Evolutionary conservation across 805 yeast genomes (phyloP).

Genomic region (Myxozyma kluyveri): DNA sequence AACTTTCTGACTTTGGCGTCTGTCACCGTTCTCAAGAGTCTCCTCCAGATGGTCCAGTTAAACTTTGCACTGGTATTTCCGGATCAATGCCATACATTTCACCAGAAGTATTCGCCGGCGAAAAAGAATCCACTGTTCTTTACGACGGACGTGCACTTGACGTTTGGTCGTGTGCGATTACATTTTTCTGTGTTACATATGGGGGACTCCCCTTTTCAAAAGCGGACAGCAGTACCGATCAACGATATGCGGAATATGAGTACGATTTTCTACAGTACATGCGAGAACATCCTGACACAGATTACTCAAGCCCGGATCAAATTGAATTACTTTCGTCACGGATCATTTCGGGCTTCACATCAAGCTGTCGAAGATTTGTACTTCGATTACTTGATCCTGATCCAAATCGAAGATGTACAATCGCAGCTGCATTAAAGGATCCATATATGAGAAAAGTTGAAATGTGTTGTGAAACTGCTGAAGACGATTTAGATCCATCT

Average conservation of each 20-base stretch:
- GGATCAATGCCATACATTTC: constrained; percentile 90
- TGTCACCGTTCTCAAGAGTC: constrained; percentile 57
- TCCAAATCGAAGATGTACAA: constrained; percentile 73
- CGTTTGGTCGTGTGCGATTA: constrained; percentile 91
- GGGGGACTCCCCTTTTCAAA: constrained; percentile 36
- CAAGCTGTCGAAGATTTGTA: constrained; percentile 46
- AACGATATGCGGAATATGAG: constrained; percentile 28
- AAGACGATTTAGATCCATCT: not conserved
- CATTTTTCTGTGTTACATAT: constrained; percentile 76
- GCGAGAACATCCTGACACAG: constrained; percentile 22
- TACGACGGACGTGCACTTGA: constrained; percentile 83
- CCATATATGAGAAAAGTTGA: constrained; percentile 56
- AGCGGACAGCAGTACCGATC: constrained; percentile 35
- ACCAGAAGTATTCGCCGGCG: constrained; percentile 58
- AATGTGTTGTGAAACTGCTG: constrained; percentile 27
- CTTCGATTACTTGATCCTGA: constrained; percentile 77
- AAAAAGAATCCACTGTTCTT: constrained; percentile 1
- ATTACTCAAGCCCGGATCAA: constrained; percentile 16
- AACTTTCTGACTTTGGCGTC: constrained; percentile 88
- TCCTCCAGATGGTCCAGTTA: constrained; percentile 49
- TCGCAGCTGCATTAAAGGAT: constrained; percentile 71
- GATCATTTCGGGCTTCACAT: constrained; percentile 22
- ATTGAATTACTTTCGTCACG: constrained; percentile 20
- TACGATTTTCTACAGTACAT: constrained; percentile 15
- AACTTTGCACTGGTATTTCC: constrained; percentile 69